Base-by-base conservation (phyloP, 345 rosid genomes). In the Sonneratia alba region DNA sequence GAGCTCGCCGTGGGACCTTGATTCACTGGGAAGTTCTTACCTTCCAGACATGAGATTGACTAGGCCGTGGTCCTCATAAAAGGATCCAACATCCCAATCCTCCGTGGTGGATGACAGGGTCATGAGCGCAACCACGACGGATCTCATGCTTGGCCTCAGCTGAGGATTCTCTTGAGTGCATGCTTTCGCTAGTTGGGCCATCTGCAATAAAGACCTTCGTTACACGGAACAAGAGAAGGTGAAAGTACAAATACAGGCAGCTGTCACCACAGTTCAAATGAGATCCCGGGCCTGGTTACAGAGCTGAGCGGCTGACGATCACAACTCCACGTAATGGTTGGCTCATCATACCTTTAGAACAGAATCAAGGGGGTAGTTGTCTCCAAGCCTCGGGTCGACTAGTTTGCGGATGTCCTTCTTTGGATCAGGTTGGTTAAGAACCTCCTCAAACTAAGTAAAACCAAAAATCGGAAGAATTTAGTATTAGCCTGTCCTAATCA, bases 151-250 rank as follows among this genome's bases (percentile, higher is more conserved):
- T 1, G 98, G 98, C 6, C 97, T 88, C 66, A 83, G 76, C 73
- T 85, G 96, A 42, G 97, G 89, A 56, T 81, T 85, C 83, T 87
- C 98, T 67, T 84, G 89, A 3, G 99, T 90, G 82, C 99, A 92
- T 11, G 86, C 98, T 77, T 79, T 88, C 34, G 92, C 99, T 63
- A 95, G 87, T 77, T 87, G 91, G 56, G 92, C 90, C 93, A 95
- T 90, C 99, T 95, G 89, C 75, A 73, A 72, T 57, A 37, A 59
- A 61, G 63, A 47, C 57, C 36, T 42, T 42, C 11, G n/a, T 71
- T 42, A 42, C 45, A 42, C 7, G 45, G 37, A n/a, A 32, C 3
- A 15, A 3, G 37, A 34, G 51, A 14, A 24, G 27, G 16, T 1
- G n/a, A 19, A 67, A 57, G n/a, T 56, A 37, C 34, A 27, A 63